Evolutionary conservation across 176 grass and related monocot species (phyloP).

Genomic region (Avena atlantica): DNA sequence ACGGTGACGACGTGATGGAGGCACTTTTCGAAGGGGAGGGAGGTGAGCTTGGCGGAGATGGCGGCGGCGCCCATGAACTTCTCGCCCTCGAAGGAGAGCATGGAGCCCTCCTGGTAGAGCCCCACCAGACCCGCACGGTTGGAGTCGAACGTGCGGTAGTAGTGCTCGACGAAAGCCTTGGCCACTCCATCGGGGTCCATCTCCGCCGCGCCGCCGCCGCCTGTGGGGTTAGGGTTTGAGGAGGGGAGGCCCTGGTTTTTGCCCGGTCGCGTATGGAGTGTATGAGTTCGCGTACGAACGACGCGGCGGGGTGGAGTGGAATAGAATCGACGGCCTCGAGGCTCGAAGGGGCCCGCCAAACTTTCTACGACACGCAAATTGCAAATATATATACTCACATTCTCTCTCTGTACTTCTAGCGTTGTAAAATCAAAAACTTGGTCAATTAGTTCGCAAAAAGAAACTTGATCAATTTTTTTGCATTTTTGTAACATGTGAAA

Average conservation of each 20-base stretch:
- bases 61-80: conserved; percentile 54
- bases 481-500: too few relatives aligned
- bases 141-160: conserved; percentile 73
- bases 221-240: conserved; percentile 35
- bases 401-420: too few relatives aligned
- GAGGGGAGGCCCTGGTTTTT: background rate
- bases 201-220: conserved; percentile 7
- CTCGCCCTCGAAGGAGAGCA: conserved; percentile 72
- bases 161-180: conserved; percentile 69
- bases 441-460: too few relatives aligned
- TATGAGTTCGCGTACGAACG: background rate
- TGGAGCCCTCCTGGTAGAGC: conserved; percentile 71
- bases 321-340: too few relatives aligned
- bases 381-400: too few relatives aligned
- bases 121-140: conserved; percentile 54
- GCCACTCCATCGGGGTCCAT: conserved; percentile 74
- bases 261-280: background rate
- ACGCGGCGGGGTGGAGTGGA: background rate
- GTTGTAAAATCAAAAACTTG: too few relatives aligned
- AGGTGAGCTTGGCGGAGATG: conserved; percentile 60
- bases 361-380: too few relatives aligned
- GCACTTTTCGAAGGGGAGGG: conserved; percentile 65
- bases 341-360: too few relatives aligned
- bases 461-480: too few relatives aligned
- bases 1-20: conserved; percentile 58